These are phyloP conservation scores for Castanospermum australe DNA, from an alignment of 306 rosid genomes.

Conservation along the genomic window DNA sequence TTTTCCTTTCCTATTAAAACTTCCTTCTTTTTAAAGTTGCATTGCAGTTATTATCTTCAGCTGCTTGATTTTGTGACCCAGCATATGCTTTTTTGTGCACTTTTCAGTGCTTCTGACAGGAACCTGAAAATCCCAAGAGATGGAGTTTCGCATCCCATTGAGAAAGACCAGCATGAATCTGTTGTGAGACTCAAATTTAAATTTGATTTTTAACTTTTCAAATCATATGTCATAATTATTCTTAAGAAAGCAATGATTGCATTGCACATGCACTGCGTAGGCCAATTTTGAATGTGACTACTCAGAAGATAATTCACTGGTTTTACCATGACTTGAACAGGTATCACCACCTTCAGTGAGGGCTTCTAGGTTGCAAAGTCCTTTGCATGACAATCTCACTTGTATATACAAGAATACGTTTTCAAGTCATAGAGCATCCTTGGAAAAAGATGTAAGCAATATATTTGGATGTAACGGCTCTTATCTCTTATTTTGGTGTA, in stretches of 20 bases:
- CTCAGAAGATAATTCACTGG: background rate
- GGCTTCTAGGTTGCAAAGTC: conserved; percentile 45
- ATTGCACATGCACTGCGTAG: background rate
- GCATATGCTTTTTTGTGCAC: background rate
- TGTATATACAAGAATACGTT: conserved; percentile 39
- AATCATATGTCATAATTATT: background rate
- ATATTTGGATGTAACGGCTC: conserved; percentile 10
- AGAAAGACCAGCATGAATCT: conserved; percentile 41
- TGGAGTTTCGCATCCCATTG: conserved; percentile 35
- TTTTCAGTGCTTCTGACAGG: conserved; percentile 82
- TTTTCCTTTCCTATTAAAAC: background rate
- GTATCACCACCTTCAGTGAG: conserved; percentile 52
- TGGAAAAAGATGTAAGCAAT: conserved; percentile 83
- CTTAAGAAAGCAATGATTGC: background rate
- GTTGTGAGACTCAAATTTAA: conserved; percentile 40
- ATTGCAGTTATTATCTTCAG: background rate
- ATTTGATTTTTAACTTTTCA: background rate
- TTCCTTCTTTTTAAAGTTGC: no score
- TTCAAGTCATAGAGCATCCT: conserved; percentile 56
- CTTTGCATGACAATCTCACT: conserved; percentile 44
- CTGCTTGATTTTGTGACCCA: conserved; percentile 8
- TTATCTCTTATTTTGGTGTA: background rate
- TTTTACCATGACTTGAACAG: conserved; percentile 41
- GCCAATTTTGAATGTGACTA: background rate
- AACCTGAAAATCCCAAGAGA: conserved; percentile 39